Base-by-base conservation (phyloP, 352 stramenopile genomes). In the Pythium oligandrum region DNA sequence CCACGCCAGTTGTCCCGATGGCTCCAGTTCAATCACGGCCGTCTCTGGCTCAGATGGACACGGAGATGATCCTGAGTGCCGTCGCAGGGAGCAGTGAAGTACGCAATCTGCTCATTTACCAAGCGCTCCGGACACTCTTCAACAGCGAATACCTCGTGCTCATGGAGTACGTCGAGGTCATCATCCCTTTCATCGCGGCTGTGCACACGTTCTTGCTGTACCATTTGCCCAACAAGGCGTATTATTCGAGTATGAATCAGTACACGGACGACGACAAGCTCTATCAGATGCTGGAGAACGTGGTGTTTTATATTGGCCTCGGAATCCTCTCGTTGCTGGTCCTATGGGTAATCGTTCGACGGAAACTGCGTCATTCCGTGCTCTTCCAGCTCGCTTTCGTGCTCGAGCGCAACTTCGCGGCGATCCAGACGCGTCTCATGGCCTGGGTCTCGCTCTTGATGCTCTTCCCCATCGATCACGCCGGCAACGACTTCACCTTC, bases 121-220 rank as follows among this genome's bases (percentile, higher is more conserved):
- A 31, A 2, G 39, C 40, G 9, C 26, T 12, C 7, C 39, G 53
- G 36, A 55, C 45, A 9, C 58, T 73, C 6, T 73, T 68, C 45
- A 61, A 63, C 17, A 64, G 51, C 44, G 65, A 73, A 48, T 73
- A 75, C 34, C 34, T 71, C 9, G 55, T 69, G 34, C 37, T 75
- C n/a, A 55, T 71, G 44, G 65, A 76, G 59, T 75, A 72, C 56
- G 61, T 74, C 52, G 70, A 78, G 53, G 56, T 47, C 17, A 40
- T 66, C 4, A 61, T 75, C 48, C 66, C 66, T 7, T 4, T 71
- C 4, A 10, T 73, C 26, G 73, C 63, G 32, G 55, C 54, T 4
- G n/a, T 60, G 32, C 66, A 71, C 53, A 62, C 66, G 11, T 9
- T 66, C 11, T 34, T 71, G 38, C 53, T 83, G 2, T 61, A 57